A percentile compares a stretch with the other conserved stretches of the same genome.
Conservation (phyloP, 176 grass and related monocot species). For the Cenchrus americanus region DNA sequence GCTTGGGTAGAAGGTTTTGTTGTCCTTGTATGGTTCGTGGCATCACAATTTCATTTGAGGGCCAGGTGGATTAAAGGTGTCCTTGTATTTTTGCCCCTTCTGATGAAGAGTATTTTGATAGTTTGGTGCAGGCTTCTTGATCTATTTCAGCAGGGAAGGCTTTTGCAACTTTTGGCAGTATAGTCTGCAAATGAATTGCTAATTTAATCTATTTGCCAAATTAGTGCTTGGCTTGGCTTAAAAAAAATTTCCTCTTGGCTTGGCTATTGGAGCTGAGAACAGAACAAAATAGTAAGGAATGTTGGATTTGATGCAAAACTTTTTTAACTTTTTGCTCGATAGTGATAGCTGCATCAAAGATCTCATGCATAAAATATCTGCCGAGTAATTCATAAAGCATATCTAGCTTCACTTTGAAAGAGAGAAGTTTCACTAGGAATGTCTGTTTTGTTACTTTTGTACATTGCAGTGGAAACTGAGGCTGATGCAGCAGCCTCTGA, state of each 20-base stretch:
- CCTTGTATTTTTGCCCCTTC: neutral
- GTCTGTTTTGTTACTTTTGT: slow-evolving; percentile 29
- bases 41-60: neutral
- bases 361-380: slow-evolving; percentile 20
- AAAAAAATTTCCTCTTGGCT: neutral
- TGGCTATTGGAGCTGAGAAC: neutral
- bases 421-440: slow-evolving; percentile 15
- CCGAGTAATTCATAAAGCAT: slow-evolving; percentile 4
- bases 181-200: neutral
- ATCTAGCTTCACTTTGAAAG: slow-evolving; percentile 5
- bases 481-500: slow-evolving; percentile 64
- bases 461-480: slow-evolving; percentile 68
- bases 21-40: neutral
- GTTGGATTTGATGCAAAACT: neutral
- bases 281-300: slow-evolving; percentile 12
- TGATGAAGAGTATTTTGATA: neutral
- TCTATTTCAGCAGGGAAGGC: too few species aligned
- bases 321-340: neutral
- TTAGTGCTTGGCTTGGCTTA: neutral
- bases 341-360: neutral
- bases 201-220: neutral
- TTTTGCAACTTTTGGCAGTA: neutral
- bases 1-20: neutral
- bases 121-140: neutral
- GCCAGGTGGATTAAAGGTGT: neutral